phyloP scores from a whole-genome alignment of 345 rosid genomes.

The Chamaenerion angustifolium region DNA sequence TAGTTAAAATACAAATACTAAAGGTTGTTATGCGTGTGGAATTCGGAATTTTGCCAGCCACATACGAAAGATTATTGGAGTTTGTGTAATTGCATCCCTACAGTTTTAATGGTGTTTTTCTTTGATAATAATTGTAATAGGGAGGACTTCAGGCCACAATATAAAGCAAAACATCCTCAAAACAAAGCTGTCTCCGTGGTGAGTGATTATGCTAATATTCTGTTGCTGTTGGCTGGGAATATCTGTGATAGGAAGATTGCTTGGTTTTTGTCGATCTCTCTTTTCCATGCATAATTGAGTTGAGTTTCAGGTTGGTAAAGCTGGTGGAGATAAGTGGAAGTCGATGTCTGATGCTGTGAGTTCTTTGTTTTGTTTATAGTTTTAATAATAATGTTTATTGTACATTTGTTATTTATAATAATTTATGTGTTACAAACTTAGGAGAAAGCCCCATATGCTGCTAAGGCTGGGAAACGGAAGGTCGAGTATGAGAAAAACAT shows the following conservation, averaged over 20 bases:
- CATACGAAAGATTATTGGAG: too few relatives aligned
- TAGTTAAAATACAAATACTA: too few relatives aligned
- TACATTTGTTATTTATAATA: background rate
- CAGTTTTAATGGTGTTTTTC: too few relatives aligned
- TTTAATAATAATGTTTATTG: background rate
- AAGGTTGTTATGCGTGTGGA: background rate
- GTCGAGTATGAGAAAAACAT: constrained; percentile 79
- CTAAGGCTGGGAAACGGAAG: constrained; percentile 82
- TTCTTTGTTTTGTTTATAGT: background rate
- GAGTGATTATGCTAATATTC: constrained; percentile 13
- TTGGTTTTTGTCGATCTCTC: background rate
- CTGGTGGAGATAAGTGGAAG: constrained; percentile 94
- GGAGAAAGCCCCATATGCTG: constrained; percentile 75
- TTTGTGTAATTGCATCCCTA: too few relatives aligned
- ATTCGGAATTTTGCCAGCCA: too few relatives aligned
- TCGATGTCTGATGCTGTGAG: constrained; percentile 62
- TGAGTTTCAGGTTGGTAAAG: constrained; percentile 74
- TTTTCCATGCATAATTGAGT: background rate
- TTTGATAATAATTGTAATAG: too few relatives aligned
- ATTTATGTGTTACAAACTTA: constrained; percentile 9
- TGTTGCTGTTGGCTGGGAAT: background rate
- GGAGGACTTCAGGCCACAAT: constrained; percentile 84
- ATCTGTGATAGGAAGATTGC: background rate
- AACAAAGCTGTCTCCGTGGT: constrained; percentile 94
- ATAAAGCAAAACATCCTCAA: constrained; percentile 82